Percentiles rank a stretch among this genome's conserved stretches.
Conservation (phyloP, 2,329 filamentous ascomycete species). For the Fusarium robinianum region DNA sequence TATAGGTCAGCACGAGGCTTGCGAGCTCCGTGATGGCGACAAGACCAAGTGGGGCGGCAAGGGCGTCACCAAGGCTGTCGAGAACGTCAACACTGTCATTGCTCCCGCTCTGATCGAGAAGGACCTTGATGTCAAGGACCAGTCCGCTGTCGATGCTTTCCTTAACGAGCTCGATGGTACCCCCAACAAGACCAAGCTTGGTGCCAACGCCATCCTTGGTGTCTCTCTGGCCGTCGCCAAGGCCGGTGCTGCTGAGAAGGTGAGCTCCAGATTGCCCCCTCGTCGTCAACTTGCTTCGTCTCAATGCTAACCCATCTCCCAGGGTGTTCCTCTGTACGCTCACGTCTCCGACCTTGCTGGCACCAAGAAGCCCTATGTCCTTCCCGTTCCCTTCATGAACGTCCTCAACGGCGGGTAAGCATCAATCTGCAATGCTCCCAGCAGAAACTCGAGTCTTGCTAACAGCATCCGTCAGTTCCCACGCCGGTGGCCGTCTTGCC, state of each 20-base stretch:
- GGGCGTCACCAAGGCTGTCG: conserved; percentile 83
- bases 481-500: conserved; percentile 93
- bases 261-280: conserved; percentile 39
- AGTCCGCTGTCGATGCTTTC: conserved; percentile 82
- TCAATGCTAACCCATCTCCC: conserved; percentile 19
- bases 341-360: conserved; percentile 86
- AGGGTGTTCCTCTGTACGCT: conserved; percentile 82
- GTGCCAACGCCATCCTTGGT: conserved; percentile 87
- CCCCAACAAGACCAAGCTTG: conserved; percentile 83
- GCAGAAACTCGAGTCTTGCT: conserved; percentile 12
- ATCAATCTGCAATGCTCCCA: not conserved
- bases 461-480: conserved; percentile 62
- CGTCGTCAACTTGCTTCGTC: not conserved
- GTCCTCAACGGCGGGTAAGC: conserved; percentile 76
- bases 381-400: conserved; percentile 92
- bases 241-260: conserved; percentile 87
- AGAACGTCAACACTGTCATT: conserved; percentile 83
- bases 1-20: conserved; percentile 84
- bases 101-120: conserved; percentile 82
- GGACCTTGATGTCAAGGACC: conserved; percentile 83
- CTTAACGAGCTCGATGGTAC: conserved; percentile 84
- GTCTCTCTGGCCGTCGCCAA: conserved; percentile 84
- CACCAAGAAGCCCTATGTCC: conserved; percentile 89
- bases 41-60: conserved; percentile 86
- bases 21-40: conserved; percentile 89